Evolutionary conservation across 2,329 filamentous ascomycete genomes (phyloP).

Genomic region (Lojkania enalia): DNA sequence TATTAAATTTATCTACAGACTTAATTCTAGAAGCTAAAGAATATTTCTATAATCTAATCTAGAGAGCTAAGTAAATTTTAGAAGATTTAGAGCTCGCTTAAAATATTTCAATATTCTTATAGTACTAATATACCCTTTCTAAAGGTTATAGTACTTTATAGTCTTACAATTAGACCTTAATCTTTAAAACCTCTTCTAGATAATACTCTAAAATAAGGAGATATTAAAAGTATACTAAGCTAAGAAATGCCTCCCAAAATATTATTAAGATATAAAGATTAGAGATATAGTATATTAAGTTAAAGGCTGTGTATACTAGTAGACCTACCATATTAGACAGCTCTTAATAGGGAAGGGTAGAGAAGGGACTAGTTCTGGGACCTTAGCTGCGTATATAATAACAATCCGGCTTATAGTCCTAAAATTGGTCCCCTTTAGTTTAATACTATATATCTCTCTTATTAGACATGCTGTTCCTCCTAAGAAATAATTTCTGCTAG

Average conservation of each 20-base stretch:
- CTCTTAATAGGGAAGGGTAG: conserved; percentile 15
- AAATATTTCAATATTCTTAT: conserved; percentile 18
- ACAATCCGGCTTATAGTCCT: conserved; percentile 13
- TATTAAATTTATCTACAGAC: conserved; percentile 18
- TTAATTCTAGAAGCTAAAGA: conserved; percentile 20
- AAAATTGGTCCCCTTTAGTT: conserved; percentile 15
- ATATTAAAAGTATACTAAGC: conserved; percentile 20
- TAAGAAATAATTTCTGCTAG: conserved; percentile 18
- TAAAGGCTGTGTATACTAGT: conserved; percentile 19
- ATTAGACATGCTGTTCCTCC: conserved; percentile 14
- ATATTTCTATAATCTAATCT: conserved; percentile 18
- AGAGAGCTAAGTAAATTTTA: conserved; percentile 19
- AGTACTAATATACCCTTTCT: conserved; percentile 19
- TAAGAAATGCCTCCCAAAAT: conserved; percentile 16
- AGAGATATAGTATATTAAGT: conserved; percentile 19
- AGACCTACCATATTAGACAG: conserved; percentile 18
- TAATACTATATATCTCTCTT: conserved; percentile 16
- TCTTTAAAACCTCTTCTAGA: conserved; percentile 19
- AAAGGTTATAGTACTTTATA: conserved; percentile 20
- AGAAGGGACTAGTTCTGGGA: conserved; percentile 15
- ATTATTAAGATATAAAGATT: conserved; percentile 21
- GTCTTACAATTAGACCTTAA: conserved; percentile 16
- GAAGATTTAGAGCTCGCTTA: conserved; percentile 19
- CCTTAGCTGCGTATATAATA: conserved; percentile 14
- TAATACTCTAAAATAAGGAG: conserved; percentile 18